A percentile compares a stretch with the other conserved stretches of the same genome.
These are phyloP conservation scores for Fusarium sp. DNA, from an alignment of 2,329 filamentous ascomycete species.

Conservation along the genomic window DNA sequence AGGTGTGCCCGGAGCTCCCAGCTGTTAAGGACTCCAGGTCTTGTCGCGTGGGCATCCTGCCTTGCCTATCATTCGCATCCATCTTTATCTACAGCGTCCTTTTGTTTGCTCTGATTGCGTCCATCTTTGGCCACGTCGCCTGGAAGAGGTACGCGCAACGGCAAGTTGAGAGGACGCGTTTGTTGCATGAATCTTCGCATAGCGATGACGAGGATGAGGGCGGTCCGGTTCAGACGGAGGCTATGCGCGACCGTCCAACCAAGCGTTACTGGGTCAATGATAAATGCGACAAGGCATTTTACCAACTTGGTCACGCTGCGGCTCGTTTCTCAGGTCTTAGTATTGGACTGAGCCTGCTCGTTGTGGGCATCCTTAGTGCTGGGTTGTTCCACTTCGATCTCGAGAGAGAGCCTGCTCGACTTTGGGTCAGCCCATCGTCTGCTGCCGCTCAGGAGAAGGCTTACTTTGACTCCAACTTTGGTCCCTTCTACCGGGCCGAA, in stretches of 20 bases:
- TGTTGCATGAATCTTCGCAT: constrained; percentile 84
- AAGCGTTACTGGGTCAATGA: constrained; percentile 87
- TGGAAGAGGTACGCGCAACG: constrained; percentile 79
- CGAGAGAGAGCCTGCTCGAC: constrained; percentile 86
- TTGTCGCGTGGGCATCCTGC: constrained; percentile 88
- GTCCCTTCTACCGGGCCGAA: constrained; percentile 93
- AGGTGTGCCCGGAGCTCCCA: constrained; percentile 84
- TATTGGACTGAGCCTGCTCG: constrained; percentile 77
- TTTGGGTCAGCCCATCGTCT: constrained; percentile 98
- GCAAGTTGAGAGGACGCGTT: constrained; percentile 83
- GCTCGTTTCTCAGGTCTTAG: constrained; percentile 88
- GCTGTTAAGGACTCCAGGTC: constrained; percentile 74
- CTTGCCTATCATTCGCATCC: constrained; percentile 92
- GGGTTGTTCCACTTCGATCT: constrained; percentile 92
- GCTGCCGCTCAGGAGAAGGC: constrained; percentile 90
- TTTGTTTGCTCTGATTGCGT: constrained; percentile 72
- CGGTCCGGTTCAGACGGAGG: constrained; percentile 77
- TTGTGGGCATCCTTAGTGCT: constrained; percentile 82
- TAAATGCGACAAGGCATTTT: constrained; percentile 83
- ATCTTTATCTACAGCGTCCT: constrained; percentile 86
- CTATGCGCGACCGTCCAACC: constrained; percentile 81
- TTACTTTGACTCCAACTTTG: constrained; percentile 94
- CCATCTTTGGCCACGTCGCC: constrained; percentile 77
- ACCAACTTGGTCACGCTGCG: constrained; percentile 80
- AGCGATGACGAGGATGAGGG: constrained; percentile 96